Evolutionary conservation across 2,329 filamentous ascomycete species (phyloP).

Genomic region (Cladophialophora yegresii): DNA sequence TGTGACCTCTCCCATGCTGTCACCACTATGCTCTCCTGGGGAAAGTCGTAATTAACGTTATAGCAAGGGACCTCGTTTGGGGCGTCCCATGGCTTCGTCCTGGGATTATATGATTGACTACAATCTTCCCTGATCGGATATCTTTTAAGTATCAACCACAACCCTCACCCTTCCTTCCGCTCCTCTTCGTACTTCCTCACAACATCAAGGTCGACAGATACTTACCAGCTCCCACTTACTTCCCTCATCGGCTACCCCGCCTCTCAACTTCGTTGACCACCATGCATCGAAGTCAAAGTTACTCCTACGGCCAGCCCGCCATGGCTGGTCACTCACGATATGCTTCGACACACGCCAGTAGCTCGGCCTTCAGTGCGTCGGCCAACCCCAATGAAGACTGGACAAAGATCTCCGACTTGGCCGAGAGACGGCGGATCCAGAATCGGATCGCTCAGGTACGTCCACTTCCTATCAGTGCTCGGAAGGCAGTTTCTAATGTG

Average conservation of each 20-base stretch:
- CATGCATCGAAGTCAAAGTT: slow-evolving; percentile 36
- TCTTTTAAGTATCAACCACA: slow-evolving; percentile 27
- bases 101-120: slow-evolving; percentile 27
- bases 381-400: slow-evolving; percentile 97
- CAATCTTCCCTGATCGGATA: slow-evolving; percentile 20
- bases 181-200: slow-evolving; percentile 12
- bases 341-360: slow-evolving; percentile 67
- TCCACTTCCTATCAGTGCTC: slow-evolving; percentile 32
- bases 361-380: slow-evolving; percentile 91
- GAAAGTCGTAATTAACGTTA: slow-evolving; percentile 29
- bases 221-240: background rate
- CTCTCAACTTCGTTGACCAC: slow-evolving; percentile 8
- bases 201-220: slow-evolving; percentile 11
- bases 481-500: slow-evolving; percentile 34
- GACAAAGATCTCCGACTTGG: slow-evolving; percentile 98
- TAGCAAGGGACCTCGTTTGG: slow-evolving; percentile 28
- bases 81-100: slow-evolving; percentile 28
- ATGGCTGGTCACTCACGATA: slow-evolving; percentile 35
- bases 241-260: background rate
- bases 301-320: slow-evolving; percentile 32
- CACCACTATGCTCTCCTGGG: slow-evolving; percentile 19
- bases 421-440: slow-evolving; percentile 89
- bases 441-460: slow-evolving; percentile 83
- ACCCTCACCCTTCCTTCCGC: slow-evolving; percentile 19
- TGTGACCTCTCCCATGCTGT: slow-evolving; percentile 13